Evolutionary conservation across 495 filamentous ascomycete genomes (phyloP).

Genomic region (Massariosphaeria phaeospora): DNA sequence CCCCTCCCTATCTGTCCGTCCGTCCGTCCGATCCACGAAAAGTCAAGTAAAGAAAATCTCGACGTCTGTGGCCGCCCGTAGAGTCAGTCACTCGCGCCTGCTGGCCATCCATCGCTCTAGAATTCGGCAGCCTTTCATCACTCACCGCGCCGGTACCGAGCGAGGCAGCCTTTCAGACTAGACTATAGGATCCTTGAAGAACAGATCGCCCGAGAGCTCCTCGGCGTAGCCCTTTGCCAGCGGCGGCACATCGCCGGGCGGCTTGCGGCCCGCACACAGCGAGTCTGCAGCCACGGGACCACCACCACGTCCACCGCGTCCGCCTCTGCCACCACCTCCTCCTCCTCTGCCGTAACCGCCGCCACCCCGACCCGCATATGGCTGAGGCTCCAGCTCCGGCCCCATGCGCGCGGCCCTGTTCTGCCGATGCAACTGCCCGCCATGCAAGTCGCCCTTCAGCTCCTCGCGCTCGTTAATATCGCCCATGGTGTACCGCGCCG

Average conservation of each 20-base stretch:
- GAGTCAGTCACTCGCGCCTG: too few relatives aligned
- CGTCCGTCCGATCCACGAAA: too few relatives aligned
- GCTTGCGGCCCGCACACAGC: constrained; percentile 4
- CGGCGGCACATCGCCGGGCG: constrained; percentile 2
- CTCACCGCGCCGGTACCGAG: too few relatives aligned
- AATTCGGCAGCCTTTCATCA: too few relatives aligned
- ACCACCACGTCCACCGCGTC: background rate
- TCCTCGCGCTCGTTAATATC: constrained; percentile 12
- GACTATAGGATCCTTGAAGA: constrained; percentile 11
- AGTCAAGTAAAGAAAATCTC: too few relatives aligned
- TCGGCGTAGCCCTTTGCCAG: constrained; percentile 13
- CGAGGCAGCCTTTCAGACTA: too few relatives aligned
- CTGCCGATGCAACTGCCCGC: constrained; percentile 19
- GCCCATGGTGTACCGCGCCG: background rate
- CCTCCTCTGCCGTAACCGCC: background rate
- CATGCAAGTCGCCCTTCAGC: constrained; percentile 18
- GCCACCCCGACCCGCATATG: background rate
- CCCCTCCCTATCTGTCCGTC: too few relatives aligned
- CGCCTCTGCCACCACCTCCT: background rate
- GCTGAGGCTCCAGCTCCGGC: background rate
- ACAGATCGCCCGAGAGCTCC: constrained; percentile 12
- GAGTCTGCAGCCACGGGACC: background rate
- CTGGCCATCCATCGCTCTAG: too few relatives aligned
- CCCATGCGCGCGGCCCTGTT: constrained; percentile 9
- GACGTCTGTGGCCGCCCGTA: too few relatives aligned